Conservation (phyloP, 2,329 filamentous ascomycete species). For the Cadophora sp. region DNA sequence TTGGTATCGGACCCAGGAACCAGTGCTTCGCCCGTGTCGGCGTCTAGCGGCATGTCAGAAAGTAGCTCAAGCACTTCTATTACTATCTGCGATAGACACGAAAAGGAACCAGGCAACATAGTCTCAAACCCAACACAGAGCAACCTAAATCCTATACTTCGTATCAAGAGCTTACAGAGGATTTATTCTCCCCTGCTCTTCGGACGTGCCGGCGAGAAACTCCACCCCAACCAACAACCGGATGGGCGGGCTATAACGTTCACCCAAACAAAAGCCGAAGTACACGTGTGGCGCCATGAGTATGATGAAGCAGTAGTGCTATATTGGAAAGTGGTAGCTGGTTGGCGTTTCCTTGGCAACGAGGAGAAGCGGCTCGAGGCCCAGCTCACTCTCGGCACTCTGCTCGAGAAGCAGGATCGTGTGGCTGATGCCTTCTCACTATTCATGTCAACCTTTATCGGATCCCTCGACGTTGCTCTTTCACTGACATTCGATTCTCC, state of each 20-base stretch:
- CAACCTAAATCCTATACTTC: not conserved
- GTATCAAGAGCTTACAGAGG: not conserved
- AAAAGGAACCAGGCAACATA: not conserved
- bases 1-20: not conserved
- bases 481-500: not conserved
- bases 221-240: not conserved
- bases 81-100: not conserved
- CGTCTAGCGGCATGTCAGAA: not conserved
- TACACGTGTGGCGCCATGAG: not conserved
- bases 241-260: not conserved
- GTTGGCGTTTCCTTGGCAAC: not conserved
- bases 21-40: not conserved
- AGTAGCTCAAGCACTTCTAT: not conserved
- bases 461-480: not conserved
- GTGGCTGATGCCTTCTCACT: not conserved
- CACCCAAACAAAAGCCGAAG: not conserved
- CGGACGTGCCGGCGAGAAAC: not conserved
- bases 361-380: not conserved
- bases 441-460: not conserved
- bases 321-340: not conserved
- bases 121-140: not conserved
- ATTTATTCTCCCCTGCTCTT: not conserved
- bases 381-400: not conserved
- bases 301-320: not conserved
- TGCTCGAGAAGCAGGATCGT: not conserved